Evolutionary conservation across 441 rosid species (phyloP).

Genomic region (Pelargonium fulgidum): DNA sequence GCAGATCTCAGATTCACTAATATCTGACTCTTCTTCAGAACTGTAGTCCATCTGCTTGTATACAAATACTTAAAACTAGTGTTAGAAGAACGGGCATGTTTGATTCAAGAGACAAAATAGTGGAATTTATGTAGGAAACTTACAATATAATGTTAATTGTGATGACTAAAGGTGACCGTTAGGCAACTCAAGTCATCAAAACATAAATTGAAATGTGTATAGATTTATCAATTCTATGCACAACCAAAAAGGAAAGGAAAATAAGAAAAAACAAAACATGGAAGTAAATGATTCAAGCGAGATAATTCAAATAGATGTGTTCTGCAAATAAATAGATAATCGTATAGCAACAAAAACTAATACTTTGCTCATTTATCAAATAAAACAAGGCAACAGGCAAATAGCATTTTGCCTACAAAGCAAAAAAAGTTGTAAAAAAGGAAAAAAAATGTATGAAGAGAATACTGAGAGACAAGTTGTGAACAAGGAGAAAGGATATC

Average conservation of each 20-base stretch:
- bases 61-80: slow-evolving; percentile 1
- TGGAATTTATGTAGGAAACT: background rate
- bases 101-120: background rate
- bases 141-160: background rate
- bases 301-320: background rate
- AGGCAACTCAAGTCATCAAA: background rate
- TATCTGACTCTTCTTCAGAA: slow-evolving; percentile 67
- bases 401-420: background rate
- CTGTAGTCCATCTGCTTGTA: slow-evolving; percentile 41
- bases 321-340: background rate
- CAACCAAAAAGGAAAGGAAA: background rate
- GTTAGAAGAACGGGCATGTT: background rate
- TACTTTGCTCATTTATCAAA: background rate
- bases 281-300: background rate
- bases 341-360: background rate
- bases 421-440: too few relatives aligned
- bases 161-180: background rate
- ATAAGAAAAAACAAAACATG: background rate
- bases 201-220: background rate
- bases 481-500: too few relatives aligned
- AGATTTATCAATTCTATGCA: background rate
- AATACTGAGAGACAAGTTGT: too few relatives aligned
- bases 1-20: slow-evolving; percentile 62
- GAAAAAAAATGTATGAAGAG: too few relatives aligned
- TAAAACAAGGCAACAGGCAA: background rate